Base-by-base conservation (phyloP, 805 yeast genomes). In the Myxozyma kluyveri region DNA sequence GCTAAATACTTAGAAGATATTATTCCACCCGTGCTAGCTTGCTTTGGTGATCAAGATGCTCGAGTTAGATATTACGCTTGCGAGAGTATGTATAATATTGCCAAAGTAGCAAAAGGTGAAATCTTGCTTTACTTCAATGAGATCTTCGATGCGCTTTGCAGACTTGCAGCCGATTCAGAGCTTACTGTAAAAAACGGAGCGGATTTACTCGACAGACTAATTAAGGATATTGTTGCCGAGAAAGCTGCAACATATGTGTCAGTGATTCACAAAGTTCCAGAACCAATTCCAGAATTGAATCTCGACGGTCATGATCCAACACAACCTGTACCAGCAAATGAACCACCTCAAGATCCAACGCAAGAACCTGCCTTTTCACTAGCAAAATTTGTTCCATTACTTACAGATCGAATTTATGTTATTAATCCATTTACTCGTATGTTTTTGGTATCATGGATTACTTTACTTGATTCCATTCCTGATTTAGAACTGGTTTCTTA, bases 21-120 rank as follows among this genome's bases (percentile, higher is more conserved):
- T 51, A 81, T 93, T 57, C 93, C 88, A 56, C 97, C 99, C 0
- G 96, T 93, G 12, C 74, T 93, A 61, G 91, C 96, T 0, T 91
- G 97, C 53, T 93, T 93, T 67, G 91, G 95, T 45, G 99, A 93
- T 65, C 96, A 93, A 54, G 96, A 93, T 67, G 91, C 96, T n/a
- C 80, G 95, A 60, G 99, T 93, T 6, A 76, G 99, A 49, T 93
- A 93, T 64, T 93, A 89, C 67, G 97, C 99, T 0, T 93, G 98
- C 71, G 99, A 93, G 65, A 85, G 95, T 43, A 75, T 93, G 55
- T 93, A 93, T 69, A 93, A 93, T 69, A 90, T 93, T 42, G 96
- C 98, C 42, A 93, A 93, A 65, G 95, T 93, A 19, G 96, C 98
- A 2, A 82, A 95, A 61, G 98, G 98, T 26, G 98, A 93, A 69